These are phyloP conservation scores for Rugosomyces carneus DNA, from an alignment of 1,284 basidiomycete species.

Conservation along the genomic window DNA sequence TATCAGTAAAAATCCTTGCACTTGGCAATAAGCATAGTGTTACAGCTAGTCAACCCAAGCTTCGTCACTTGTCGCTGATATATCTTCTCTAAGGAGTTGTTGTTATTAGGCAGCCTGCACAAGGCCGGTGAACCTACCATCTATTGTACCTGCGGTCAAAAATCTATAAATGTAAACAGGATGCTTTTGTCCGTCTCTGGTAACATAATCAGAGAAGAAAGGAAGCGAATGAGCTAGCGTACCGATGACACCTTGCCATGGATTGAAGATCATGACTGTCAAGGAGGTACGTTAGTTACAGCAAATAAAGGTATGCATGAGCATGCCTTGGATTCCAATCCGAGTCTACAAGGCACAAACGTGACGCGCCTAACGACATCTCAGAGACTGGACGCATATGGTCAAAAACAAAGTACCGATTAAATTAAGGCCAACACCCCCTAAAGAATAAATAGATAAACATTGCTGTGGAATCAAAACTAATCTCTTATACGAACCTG, in stretches of 20 bases:
- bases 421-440: slow-evolving; percentile 92
- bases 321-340: slow-evolving; percentile 92
- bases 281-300: slow-evolving; percentile 1
- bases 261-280: slow-evolving; percentile 86
- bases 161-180: slow-evolving; percentile 93
- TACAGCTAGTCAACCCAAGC: slow-evolving; percentile 82
- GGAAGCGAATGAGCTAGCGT: slow-evolving; percentile 15
- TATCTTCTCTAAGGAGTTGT: slow-evolving; percentile 61
- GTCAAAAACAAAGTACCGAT: slow-evolving; percentile 39
- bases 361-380: slow-evolving; percentile 58
- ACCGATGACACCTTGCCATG: slow-evolving; percentile 97
- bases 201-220: slow-evolving; percentile 6
- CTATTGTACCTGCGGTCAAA: slow-evolving; percentile 76
- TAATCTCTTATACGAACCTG: slow-evolving; percentile 38
- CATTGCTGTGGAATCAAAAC: no score
- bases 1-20: slow-evolving; percentile 11
- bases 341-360: slow-evolving; percentile 82
- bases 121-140: slow-evolving; percentile 38
- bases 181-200: slow-evolving; percentile 89
- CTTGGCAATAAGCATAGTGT: slow-evolving; percentile 25
- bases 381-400: neutral
- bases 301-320: neutral
- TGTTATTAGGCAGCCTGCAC: neutral
- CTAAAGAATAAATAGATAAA: slow-evolving; percentile 21
- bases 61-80: slow-evolving; percentile 96